Evolutionary conservation across 345 rosid genomes (phyloP).

Genomic region (Fremontodendron californicum): DNA sequence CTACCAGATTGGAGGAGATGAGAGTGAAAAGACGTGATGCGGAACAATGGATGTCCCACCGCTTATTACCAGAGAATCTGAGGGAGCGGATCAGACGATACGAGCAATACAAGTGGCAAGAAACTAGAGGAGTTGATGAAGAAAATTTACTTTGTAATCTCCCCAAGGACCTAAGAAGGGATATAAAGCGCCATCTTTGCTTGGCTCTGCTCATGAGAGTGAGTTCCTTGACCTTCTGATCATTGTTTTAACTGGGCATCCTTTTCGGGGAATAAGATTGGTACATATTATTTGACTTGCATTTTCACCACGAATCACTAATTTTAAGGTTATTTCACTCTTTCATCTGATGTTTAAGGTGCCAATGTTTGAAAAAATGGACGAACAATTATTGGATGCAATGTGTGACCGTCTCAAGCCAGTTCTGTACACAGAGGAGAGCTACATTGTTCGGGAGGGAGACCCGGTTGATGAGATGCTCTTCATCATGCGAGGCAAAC

Average conservation of each 20-base stretch:
- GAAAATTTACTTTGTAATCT: constrained; percentile 60
- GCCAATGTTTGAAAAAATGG: constrained; percentile 83
- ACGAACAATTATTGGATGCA: constrained; percentile 76
- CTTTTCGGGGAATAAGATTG: not conserved
- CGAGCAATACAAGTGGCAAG: constrained; percentile 87
- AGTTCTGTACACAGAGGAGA: constrained; percentile 73
- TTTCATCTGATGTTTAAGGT: constrained; percentile 40
- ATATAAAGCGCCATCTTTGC: constrained; percentile 88
- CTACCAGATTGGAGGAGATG: constrained; percentile 81
- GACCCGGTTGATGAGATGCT: constrained; percentile 93
- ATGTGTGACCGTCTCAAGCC: constrained; percentile 88
- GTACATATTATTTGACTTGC: not conserved
- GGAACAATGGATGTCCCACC: constrained; percentile 88
- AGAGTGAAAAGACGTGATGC: constrained; percentile 81
- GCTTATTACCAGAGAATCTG: constrained; percentile 60
- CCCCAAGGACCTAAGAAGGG: constrained; percentile 80
- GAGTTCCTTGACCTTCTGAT: constrained; percentile 9
- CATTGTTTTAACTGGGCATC: not conserved
- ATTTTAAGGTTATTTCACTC: not conserved
- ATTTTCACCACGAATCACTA: too few species aligned
- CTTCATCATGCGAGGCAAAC: constrained; percentile 83
- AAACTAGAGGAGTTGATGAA: constrained; percentile 82
- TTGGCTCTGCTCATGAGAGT: constrained; percentile 72
- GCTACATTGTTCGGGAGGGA: constrained; percentile 83
- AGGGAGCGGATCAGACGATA: constrained; percentile 66